Evolutionary conservation across 805 yeast genomes (phyloP).

Genomic region (Yamadazyma paraphyllophila): DNA sequence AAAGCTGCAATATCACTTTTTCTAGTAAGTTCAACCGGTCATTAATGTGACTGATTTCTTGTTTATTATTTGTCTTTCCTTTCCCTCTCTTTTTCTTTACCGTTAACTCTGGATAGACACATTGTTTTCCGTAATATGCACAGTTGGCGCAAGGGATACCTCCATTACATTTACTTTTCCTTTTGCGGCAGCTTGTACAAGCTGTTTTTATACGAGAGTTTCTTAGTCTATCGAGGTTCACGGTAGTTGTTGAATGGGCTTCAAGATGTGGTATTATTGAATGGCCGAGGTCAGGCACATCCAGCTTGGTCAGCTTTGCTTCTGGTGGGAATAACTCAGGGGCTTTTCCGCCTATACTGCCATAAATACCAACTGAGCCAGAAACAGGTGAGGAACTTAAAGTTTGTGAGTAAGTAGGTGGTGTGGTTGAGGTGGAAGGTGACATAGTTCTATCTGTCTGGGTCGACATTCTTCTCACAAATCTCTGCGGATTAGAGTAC

Average conservation of each 20-base stretch:
- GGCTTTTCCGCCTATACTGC: no score
- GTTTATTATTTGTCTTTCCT: conserved; percentile 12
- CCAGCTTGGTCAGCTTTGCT: no score
- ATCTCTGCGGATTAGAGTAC: neutral
- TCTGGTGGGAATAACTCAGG: no score
- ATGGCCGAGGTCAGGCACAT: no score
- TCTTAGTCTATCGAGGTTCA: neutral
- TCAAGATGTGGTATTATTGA: no score
- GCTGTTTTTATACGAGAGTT: conserved; percentile 25
- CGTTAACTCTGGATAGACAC: conserved; percentile 23
- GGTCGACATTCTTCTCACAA: neutral
- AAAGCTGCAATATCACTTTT: conserved; percentile 16
- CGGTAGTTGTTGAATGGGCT: neutral
- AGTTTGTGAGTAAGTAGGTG: no score
- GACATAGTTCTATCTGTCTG: neutral
- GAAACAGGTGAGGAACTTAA: no score
- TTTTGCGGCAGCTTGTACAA: conserved; percentile 48
- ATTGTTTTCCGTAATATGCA: conserved; percentile 25
- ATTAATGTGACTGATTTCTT: conserved; percentile 9
- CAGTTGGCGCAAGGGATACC: conserved; percentile 43
- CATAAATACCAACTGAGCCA: no score
- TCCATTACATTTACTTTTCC: conserved; percentile 55
- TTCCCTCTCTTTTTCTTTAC: conserved; percentile 17
- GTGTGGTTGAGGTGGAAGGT: neutral
- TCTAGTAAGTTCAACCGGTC: conserved; percentile 23